Evolutionary conservation across 805 yeast species (phyloP), one percentile per base, ranked within the genome.

Genomic region (Pichia phayaonensis): DNA sequence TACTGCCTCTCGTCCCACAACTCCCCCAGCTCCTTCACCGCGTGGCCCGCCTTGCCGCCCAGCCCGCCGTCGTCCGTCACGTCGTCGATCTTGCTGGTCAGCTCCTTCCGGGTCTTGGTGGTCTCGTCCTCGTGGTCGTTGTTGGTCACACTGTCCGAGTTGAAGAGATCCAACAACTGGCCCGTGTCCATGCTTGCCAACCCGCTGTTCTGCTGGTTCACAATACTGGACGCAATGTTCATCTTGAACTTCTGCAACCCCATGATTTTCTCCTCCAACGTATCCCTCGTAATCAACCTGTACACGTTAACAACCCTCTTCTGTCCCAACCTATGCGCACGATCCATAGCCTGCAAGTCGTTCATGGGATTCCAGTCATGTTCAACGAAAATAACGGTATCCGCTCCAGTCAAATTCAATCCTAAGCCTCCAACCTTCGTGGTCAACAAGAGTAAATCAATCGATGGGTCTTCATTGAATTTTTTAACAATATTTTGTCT

Each of bases 281-380:
- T 94, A 59, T 87, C 84, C 63, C 89, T 83, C 10, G 99, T 94
- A 57, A 94, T 90, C 63, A 94, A 76, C 60, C 99, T 75, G 63
- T 94, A 94, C 26, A 94, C 99, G 66, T 94, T 94, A 39, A 94
- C 99, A 20, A 92, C 98, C 65, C 89, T 92, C 74, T 90, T 94
- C 68, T 94, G 99, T 3, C 99, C 99, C 54, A 94, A 75, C 66
- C 99, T 79, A 68, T 94, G 99, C 0, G 99, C 98, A 63, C 99
- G 77, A 66, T 94, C 99, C 99, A 94, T 94, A 0, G 99, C 99
- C 66, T 94, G 99, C 51, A 94, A 74, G 72, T 94, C 99, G 63
- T 89, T 94, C 98, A 95, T 94, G 24, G 99, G 99, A 64, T 94
- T 94, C 99, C 99, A 94, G 66, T 94, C 99, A 62, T 94, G 99